Evolutionary conservation across 257 asterid genomes (phyloP).

Genomic region (Solanum medicagineum): DNA sequence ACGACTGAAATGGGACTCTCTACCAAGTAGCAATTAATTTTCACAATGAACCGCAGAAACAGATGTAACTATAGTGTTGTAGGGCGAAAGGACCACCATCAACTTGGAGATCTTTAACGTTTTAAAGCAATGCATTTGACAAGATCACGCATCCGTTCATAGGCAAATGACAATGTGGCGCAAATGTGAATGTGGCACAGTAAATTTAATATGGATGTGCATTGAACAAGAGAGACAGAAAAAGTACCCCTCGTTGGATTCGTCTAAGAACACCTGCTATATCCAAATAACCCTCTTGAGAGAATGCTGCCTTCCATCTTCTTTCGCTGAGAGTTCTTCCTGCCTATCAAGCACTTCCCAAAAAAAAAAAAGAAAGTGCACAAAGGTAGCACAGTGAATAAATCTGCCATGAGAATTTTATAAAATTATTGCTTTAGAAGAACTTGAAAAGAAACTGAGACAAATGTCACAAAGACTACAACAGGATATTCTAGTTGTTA

Average conservation of each 20-base stretch:
- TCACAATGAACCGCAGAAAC: neutral
- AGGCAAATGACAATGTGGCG: neutral
- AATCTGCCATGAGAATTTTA: neutral
- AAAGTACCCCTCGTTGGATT: slow-evolving; percentile 84
- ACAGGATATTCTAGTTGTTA: neutral
- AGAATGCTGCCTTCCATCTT: slow-evolving; percentile 90
- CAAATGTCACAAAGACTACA: neutral
- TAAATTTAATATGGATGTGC: neutral
- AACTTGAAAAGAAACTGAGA: neutral
- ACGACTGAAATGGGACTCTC: neutral
- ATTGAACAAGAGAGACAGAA: neutral
- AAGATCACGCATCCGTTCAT: neutral
- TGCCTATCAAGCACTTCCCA: slow-evolving; percentile 30
- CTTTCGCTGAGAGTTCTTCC: slow-evolving; percentile 85
- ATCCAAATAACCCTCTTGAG: slow-evolving; percentile 71
- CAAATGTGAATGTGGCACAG: neutral
- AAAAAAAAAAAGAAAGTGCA: neutral
- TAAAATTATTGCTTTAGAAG: neutral
- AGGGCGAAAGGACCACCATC: neutral
- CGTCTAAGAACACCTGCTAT: slow-evolving; percentile 90
- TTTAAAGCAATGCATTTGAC: neutral
- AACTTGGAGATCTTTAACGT: neutral
- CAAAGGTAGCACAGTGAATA: neutral
- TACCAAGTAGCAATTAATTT: neutral
- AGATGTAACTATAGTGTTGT: neutral